Percentiles rank a stretch among this genome's conserved stretches.
phyloP scores from a whole-genome alignment of 1,284 basidiomycete species.

The Abortiporus biennis region DNA sequence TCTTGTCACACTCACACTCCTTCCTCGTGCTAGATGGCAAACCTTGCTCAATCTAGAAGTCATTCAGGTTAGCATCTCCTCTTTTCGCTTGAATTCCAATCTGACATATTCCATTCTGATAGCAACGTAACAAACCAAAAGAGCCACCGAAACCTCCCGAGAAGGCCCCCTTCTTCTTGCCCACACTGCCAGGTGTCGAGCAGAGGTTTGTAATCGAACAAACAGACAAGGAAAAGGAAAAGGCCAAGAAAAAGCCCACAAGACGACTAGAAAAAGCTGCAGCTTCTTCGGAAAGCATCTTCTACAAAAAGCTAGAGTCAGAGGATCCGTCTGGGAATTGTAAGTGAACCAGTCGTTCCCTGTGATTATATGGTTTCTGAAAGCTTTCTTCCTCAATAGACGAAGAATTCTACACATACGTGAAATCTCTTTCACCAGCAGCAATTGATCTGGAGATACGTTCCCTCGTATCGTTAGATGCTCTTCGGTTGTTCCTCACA shows the following conservation, averaged over 20 bases:
- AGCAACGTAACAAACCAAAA: conserved; percentile 96
- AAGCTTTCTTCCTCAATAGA: conserved; percentile 51
- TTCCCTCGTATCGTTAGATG: conserved; percentile 62
- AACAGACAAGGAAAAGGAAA: conserved; percentile 26
- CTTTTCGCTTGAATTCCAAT: conserved; percentile 2
- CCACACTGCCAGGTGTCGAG: conserved; percentile 82
- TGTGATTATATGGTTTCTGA: neutral
- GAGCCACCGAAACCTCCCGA: conserved; percentile 94
- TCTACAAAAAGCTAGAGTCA: conserved; percentile 58
- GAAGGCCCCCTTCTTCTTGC: conserved; percentile 95
- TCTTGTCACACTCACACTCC: conserved; percentile 85
- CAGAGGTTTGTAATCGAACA: conserved; percentile 65
- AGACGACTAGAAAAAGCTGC: conserved; percentile 50
- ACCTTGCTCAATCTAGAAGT: conserved; percentile 94
- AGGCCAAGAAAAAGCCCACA: conserved; percentile 38
- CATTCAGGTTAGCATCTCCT: conserved; percentile 61
- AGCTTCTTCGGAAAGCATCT: conserved; percentile 65
- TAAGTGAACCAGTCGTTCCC: conserved; percentile 39
- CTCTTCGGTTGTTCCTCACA: conserved; percentile 65
- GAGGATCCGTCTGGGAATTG: conserved; percentile 62
- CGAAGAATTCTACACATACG: conserved; percentile 79
- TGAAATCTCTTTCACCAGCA: conserved; percentile 86
- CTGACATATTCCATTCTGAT: conserved; percentile 8
- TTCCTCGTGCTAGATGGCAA: conserved; percentile 94
- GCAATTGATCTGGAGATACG: conserved; percentile 90